Conservation (phyloP, 2,329 filamentous ascomycete species). For the Colletotrichum gloeosporioides region DNA sequence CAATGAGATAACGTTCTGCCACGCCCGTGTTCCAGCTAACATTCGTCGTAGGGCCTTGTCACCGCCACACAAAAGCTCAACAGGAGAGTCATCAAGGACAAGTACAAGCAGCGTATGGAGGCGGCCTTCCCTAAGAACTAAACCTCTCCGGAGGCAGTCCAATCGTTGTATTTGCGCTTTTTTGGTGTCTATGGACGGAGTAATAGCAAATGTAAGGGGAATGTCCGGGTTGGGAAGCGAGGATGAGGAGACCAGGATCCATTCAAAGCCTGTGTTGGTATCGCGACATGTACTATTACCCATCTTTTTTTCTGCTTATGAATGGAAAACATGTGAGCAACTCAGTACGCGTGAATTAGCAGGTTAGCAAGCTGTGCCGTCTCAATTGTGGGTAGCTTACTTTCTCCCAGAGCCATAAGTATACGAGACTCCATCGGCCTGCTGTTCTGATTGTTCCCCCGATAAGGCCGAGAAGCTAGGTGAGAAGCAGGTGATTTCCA, state of each 20-base stretch:
- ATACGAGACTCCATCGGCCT: no score
- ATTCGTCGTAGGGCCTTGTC: constrained; percentile 54
- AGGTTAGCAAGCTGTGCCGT: not conserved
- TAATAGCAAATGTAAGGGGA: not conserved
- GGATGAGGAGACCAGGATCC: not conserved
- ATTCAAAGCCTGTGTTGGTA: not conserved
- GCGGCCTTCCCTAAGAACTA: constrained; percentile 36
- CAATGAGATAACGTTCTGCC: not conserved
- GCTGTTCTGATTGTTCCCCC: no score
- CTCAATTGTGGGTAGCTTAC: no score
- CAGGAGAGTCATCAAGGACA: constrained; percentile 54
- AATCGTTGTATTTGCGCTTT: not conserved
- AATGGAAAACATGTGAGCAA: not conserved
- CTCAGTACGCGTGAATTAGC: not conserved
- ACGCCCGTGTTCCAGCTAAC: constrained; percentile 20
- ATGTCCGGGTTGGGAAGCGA: not conserved
- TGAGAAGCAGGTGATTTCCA: no score
- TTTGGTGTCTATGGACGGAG: not conserved
- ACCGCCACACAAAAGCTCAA: constrained; percentile 69
- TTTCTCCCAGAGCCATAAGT: no score
- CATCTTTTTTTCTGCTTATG: not conserved
- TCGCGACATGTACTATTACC: not conserved
- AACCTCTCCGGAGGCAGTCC: not conserved
- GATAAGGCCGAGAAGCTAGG: no score
- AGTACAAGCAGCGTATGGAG: constrained; percentile 58